phyloP scores from a whole-genome alignment of 2,329 filamentous ascomycete species.

The Thelonectria blattea region DNA sequence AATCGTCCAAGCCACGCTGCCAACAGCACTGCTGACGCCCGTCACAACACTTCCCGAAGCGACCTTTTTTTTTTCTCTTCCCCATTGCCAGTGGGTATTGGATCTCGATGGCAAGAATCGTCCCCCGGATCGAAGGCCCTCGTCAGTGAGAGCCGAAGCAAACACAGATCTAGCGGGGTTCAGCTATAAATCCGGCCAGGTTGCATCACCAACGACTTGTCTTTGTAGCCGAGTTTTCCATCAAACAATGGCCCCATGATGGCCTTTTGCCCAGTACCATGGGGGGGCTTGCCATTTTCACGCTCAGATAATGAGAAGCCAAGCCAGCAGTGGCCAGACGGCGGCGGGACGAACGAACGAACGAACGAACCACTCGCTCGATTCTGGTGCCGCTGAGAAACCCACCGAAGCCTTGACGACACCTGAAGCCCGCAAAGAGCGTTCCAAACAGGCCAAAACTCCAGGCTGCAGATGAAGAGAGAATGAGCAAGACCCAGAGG shows the following conservation, averaged over 20 bases:
- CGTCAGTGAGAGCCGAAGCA: not conserved
- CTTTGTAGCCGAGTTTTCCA: not conserved
- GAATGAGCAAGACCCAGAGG: not conserved
- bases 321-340: conserved; percentile 3
- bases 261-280: not conserved
- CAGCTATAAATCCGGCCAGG: not conserved
- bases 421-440: conserved; percentile 3
- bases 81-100: not conserved
- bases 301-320: not conserved
- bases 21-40: not conserved
- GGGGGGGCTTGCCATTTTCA: not conserved
- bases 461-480: not conserved
- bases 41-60: not conserved
- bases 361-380: conserved; percentile 4
- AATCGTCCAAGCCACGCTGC: not conserved
- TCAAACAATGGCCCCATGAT: not conserved
- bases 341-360: not conserved
- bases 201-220: not conserved
- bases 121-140: not conserved
- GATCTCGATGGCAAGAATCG: conserved; percentile 9
- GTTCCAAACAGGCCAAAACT: not conserved
- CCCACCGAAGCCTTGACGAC: conserved; percentile 13
- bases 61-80: not conserved
- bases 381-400: not conserved
- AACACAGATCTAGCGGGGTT: conserved; percentile 1